Evolutionary conservation across 169 alveolate genomes (phyloP).

Genomic region (Cryptosporidium ryanae): DNA sequence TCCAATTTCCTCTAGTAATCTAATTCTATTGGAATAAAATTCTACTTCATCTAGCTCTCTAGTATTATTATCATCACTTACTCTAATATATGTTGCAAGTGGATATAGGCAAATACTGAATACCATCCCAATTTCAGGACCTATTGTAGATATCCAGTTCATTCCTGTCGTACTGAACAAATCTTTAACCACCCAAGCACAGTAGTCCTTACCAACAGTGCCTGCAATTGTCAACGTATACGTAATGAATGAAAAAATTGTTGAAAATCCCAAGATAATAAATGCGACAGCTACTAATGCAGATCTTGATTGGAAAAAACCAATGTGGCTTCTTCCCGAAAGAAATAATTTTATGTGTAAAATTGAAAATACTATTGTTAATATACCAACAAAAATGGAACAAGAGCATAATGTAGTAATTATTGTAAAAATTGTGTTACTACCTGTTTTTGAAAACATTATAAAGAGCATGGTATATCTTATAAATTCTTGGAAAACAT

Average conservation of each 20-base stretch:
- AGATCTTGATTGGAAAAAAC: slow-evolving; percentile 61
- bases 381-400: slow-evolving; percentile 7
- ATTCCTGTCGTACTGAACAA: slow-evolving; percentile 35
- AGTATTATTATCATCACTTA: background rate
- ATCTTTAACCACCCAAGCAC: slow-evolving; percentile 57
- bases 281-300: slow-evolving; percentile 68
- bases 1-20: slow-evolving; percentile 17
- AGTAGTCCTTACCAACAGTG: slow-evolving; percentile 58
- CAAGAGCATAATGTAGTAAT: slow-evolving; percentile 16
- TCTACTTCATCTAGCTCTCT: background rate
- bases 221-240: slow-evolving; percentile 37
- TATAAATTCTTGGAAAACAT: slow-evolving; percentile 24
- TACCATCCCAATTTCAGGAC: slow-evolving; percentile 48
- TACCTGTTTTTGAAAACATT: slow-evolving; percentile 24
- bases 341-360: slow-evolving; percentile 44
- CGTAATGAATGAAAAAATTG: slow-evolving; percentile 26
- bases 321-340: slow-evolving; percentile 47
- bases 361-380: slow-evolving; percentile 45
- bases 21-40: slow-evolving; percentile 8
- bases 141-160: slow-evolving; percentile 51
- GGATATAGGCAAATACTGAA: slow-evolving; percentile 56
- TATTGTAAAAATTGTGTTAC: slow-evolving; percentile 7
- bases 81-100: slow-evolving; percentile 38
- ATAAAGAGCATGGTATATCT: slow-evolving; percentile 14
- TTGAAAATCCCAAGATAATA: slow-evolving; percentile 42